Percentiles rank a stretch among this genome's conserved stretches.
phyloP scores from a whole-genome alignment of 2,329 filamentous ascomycete species.

The Colletotrichum theobromicola region DNA sequence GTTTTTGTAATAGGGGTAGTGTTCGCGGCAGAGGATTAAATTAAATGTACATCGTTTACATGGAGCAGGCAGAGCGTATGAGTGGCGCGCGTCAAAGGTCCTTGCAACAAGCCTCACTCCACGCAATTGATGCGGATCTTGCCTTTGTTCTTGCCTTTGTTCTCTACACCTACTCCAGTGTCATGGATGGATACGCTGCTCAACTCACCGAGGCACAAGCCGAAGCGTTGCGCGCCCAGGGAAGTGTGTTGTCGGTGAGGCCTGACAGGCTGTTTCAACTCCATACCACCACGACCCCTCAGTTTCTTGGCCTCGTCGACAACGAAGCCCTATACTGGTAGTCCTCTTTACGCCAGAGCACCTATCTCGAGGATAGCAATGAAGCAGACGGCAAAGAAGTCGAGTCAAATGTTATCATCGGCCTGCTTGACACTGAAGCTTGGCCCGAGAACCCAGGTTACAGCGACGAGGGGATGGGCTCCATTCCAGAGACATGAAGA shows the following conservation, averaged over 20 bases:
- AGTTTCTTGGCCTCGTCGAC: constrained; percentile 10
- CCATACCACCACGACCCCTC: constrained; percentile 8
- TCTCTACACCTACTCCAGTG: background rate
- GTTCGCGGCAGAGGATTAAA: background rate
- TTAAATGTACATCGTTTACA: background rate
- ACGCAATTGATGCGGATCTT: background rate
- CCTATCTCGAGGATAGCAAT: background rate
- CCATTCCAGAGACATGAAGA: constrained; percentile 11
- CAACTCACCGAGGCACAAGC: background rate
- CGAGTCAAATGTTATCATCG: constrained; percentile 17
- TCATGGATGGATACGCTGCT: background rate
- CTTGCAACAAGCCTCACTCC: background rate
- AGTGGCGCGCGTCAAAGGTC: background rate
- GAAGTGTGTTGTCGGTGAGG: background rate
- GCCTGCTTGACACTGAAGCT: constrained; percentile 13
- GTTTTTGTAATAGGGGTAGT: background rate
- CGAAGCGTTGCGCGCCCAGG: background rate
- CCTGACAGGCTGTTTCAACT: background rate
- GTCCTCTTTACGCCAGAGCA: background rate
- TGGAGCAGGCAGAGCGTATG: background rate
- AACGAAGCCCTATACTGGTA: background rate
- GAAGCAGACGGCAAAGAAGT: background rate
- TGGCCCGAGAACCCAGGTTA: constrained; percentile 23
- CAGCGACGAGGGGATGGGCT: constrained; percentile 8
- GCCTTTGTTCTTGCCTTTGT: background rate